These are phyloP conservation scores for Corymbia calophylla DNA, from an alignment of 441 rosid species.

Conservation along the genomic window DNA sequence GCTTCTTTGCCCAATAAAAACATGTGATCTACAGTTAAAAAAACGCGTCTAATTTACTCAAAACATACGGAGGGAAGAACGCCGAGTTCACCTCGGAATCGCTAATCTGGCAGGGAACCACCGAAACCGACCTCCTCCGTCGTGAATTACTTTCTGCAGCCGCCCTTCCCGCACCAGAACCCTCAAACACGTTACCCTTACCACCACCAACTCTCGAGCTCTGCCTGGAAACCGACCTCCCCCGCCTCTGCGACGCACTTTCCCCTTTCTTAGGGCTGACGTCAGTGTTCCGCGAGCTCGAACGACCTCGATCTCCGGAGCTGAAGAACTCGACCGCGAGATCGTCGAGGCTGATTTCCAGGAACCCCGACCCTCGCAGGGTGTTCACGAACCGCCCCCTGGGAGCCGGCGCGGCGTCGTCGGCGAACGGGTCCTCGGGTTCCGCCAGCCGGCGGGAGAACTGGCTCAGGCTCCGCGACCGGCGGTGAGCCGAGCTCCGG, in stretches of 20 bases:
- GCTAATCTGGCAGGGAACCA: conserved; percentile 50
- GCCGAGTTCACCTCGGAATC: conserved; percentile 65
- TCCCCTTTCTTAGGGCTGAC: conserved; percentile 7
- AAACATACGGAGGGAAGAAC: background rate
- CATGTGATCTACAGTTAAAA: background rate
- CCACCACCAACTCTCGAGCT: conserved; percentile 1
- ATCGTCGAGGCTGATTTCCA: conserved; percentile 83
- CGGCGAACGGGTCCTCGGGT: conserved; percentile 15
- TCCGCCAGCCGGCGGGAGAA: conserved; percentile 50
- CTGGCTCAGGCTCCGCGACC: conserved; percentile 85
- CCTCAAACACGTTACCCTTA: conserved; percentile 14
- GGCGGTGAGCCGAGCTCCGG: conserved; percentile 38
- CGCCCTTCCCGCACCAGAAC: conserved; percentile 31
- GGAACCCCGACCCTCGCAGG: conserved; percentile 68
- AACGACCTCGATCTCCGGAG: conserved; percentile 55
- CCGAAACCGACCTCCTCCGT: conserved; percentile 76
- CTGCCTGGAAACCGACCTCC: conserved; percentile 69
- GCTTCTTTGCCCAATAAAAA: background rate
- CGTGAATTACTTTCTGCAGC: conserved; percentile 33
- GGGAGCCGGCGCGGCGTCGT: conserved; percentile 36
- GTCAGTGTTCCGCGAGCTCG: conserved; percentile 20
- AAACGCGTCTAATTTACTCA: background rate
- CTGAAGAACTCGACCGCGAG: conserved; percentile 63
- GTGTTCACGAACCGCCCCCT: conserved; percentile 78
- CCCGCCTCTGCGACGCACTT: conserved; percentile 46